Evolutionary conservation across 2,329 filamentous ascomycete species (phyloP).

Genomic region (Balansia obtecta): DNA sequence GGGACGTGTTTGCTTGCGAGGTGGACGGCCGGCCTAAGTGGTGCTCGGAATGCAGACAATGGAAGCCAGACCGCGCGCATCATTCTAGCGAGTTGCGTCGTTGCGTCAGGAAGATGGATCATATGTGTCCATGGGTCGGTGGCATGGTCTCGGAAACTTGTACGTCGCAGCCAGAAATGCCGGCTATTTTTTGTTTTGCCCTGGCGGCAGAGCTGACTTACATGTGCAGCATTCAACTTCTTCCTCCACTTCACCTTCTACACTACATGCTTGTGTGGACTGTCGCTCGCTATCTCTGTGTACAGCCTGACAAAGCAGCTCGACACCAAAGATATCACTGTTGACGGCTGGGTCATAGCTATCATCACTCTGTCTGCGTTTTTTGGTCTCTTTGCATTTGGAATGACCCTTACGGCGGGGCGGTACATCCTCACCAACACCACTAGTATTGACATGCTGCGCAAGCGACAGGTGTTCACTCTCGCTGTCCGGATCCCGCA

Average conservation of each 20-base stretch:
- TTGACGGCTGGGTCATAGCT: slow-evolving; percentile 52
- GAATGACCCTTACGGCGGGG: slow-evolving; percentile 64
- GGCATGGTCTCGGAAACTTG: slow-evolving; percentile 77
- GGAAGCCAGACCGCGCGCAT: slow-evolving; percentile 79
- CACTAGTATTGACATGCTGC: slow-evolving; percentile 74
- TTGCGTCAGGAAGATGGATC: slow-evolving; percentile 85
- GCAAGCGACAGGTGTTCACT: slow-evolving; percentile 49
- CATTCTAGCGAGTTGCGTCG: slow-evolving; percentile 73
- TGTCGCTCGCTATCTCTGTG: slow-evolving; percentile 50
- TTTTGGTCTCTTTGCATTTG: slow-evolving; percentile 68
- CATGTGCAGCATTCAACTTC: slow-evolving; percentile 62
- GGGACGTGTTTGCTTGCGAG: slow-evolving; percentile 75
- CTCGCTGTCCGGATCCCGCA: slow-evolving; percentile 61
- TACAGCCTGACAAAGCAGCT: slow-evolving; percentile 48
- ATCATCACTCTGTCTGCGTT: slow-evolving; percentile 54
- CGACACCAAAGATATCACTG: slow-evolving; percentile 19
- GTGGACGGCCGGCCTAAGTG: slow-evolving; percentile 72
- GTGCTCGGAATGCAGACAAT: slow-evolving; percentile 73
- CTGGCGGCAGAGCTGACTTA: not conserved
- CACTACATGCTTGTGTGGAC: slow-evolving; percentile 51
- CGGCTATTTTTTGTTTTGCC: too few species aligned
- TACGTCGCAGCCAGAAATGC: slow-evolving; percentile 12
- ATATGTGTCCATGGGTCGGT: slow-evolving; percentile 95
- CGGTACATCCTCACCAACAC: slow-evolving; percentile 60
- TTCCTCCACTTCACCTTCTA: slow-evolving; percentile 82